These are phyloP conservation scores for Nakazawaea holstii DNA, from an alignment of 805 yeast species.

Conservation along the genomic window DNA sequence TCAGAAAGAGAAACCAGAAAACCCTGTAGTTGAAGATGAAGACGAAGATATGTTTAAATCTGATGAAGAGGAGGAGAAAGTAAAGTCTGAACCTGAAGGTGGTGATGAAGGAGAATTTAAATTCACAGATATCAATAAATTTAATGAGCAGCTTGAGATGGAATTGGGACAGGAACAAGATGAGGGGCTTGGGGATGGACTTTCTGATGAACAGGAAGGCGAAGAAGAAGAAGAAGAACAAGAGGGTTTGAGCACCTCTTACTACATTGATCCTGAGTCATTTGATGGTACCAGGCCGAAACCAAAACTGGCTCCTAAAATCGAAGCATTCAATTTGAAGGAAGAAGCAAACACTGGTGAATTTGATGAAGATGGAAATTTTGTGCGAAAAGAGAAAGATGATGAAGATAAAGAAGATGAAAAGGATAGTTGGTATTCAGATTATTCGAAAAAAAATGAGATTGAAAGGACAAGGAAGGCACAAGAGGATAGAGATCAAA, in stretches of 20 bases:
- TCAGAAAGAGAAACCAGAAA: slow-evolving; percentile 6
- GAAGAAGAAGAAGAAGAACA: background rate
- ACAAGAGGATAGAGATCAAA: slow-evolving; percentile 16
- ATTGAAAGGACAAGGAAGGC: slow-evolving; percentile 21
- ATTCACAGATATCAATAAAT: slow-evolving; percentile 30
- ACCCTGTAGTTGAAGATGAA: slow-evolving; percentile 22
- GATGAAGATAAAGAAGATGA: slow-evolving; percentile 19
- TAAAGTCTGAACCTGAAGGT: slow-evolving; percentile 4
- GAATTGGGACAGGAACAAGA: slow-evolving; percentile 6
- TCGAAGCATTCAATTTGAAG: slow-evolving; percentile 60
- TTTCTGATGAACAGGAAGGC: background rate
- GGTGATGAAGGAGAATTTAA: slow-evolving; percentile 14
- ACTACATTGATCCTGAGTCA: slow-evolving; percentile 27
- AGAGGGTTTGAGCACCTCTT: slow-evolving; percentile 10
- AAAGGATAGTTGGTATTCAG: slow-evolving; percentile 29
- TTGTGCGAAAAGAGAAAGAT: slow-evolving; percentile 34
- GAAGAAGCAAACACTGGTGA: slow-evolving; percentile 54
- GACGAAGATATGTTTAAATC: slow-evolving; percentile 40
- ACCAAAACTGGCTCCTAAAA: slow-evolving; percentile 28
- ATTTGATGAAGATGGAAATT: slow-evolving; percentile 60
- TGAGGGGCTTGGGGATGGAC: slow-evolving; percentile 5
- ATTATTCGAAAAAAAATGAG: slow-evolving; percentile 15
- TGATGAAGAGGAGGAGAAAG: slow-evolving; percentile 17
- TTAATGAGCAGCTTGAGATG: slow-evolving; percentile 19
- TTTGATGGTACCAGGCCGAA: slow-evolving; percentile 11